Base-by-base conservation (phyloP, 768 basidiomycete species). In the Russula ochroleuca region DNA sequence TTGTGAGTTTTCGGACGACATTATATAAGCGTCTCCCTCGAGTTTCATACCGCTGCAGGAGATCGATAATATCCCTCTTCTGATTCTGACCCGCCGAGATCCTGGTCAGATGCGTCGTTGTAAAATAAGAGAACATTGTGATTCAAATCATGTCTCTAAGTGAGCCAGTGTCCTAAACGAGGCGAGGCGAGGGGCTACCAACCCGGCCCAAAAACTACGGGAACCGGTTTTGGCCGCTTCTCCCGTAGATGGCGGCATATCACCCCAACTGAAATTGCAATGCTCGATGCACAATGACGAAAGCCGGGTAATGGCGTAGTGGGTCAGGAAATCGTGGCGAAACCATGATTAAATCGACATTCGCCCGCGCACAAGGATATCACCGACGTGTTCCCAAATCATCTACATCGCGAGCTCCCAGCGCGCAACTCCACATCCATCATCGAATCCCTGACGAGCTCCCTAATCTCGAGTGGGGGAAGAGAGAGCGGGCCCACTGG, bases 401-500 rank as follows among this genome's bases (percentile, higher is more conserved):
- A 5, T 53, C 51, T 40, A 59, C 45, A 21, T 9, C 14, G n/a
- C 21, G 15, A 47, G 17, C 43, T 2, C 23, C 23, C 17, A 47
- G 17, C 10, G 37, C 8, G 23, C 41, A n/a, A n/a, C 17, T 19
- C 28, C 25, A 37, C 37, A 31, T 54, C 57, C 51, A 31, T 63
- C 57, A 59, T 48, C 62, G 57, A 31, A 1, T 53, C 21, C 62
- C 56, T 7, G 11, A 38, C 43, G 51, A 38, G 43, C 19, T 14
- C 28, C 50, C 50, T 11, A 25, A 3, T 25, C 37, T 47, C 17
- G 57, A 7, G 3, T 59, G 57, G 1, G 35, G 45, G 13, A 53
- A 59, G n/a, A 63, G 57, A 51, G 51, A 63, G 35, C 43, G 57
- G 7, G 57, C 62, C 62, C 62, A 59, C 7, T 23, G 51, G 28